Evolutionary conservation across 768 basidiomycete species (phyloP).

Genomic region (Gloeostereum incarnatum): DNA sequence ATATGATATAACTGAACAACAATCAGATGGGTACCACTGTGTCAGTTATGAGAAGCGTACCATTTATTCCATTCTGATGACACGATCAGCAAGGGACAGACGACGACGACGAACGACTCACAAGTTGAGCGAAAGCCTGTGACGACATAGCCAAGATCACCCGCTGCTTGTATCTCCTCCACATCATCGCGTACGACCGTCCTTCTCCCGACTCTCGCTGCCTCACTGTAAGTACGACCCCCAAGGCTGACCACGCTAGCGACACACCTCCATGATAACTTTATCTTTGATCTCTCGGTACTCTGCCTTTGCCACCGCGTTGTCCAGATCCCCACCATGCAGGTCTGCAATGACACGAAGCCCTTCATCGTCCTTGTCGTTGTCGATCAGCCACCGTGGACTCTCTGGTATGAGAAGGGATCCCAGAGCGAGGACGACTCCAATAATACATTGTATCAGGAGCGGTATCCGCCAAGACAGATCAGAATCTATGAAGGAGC

Average conservation of each 20-base stretch:
- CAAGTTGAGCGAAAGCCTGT: conserved; percentile 91
- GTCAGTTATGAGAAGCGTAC: conserved; percentile 25
- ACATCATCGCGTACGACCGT: conserved; percentile 73
- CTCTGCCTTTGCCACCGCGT: conserved; percentile 66
- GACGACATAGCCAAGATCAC: conserved; percentile 93
- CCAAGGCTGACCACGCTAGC: too few species aligned
- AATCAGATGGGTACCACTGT: not conserved
- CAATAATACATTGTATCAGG: conserved; percentile 83
- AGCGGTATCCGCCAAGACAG: conserved; percentile 89
- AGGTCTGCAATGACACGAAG: conserved; percentile 82
- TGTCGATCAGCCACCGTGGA: conserved; percentile 91
- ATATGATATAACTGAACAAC: conserved; percentile 72
- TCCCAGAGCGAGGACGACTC: conserved; percentile 67
- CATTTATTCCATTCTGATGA: conserved; percentile 86
- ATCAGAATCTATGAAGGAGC: conserved; percentile 80
- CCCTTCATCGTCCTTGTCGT: conserved; percentile 77
- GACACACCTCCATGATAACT: conserved; percentile 55
- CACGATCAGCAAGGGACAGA: not conserved
- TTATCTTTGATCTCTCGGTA: conserved; percentile 84
- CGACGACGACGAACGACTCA: conserved; percentile 26
- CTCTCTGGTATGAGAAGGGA: conserved; percentile 85
- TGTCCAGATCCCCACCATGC: conserved; percentile 70
- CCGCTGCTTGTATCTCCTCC: conserved; percentile 77
- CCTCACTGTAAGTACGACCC: not conserved
- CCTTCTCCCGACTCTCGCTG: conserved; percentile 72